Evolutionary conservation across 2,329 filamentous ascomycete species (phyloP), one percentile per base, ranked within the genome.

Genomic region (Emericellopsis cladophorae): DNA sequence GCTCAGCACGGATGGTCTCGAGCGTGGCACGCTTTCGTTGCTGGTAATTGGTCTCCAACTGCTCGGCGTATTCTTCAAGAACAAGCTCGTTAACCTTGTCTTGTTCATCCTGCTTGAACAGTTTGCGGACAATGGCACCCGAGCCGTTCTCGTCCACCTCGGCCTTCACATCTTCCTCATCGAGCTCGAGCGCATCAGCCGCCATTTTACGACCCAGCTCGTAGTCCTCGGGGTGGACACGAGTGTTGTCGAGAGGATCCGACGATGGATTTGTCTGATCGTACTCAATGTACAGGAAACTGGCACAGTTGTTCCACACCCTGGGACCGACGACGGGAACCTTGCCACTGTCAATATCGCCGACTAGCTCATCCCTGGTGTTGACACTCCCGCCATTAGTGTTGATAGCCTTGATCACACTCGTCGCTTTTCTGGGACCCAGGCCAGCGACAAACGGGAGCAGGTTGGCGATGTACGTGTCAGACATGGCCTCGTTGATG

Each of bases 171-270:
- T 98, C 92, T 65, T 98, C 92, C 62, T 98, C 92, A 51, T 98
- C 92, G 49, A 98, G 72, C 57, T 95, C 90, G 37, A 98, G 70
- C 14, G 92, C 92, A 67, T 98, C 92, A 4, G 92, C 92, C 16
- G 92, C 92, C 82, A 98, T 96, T 65, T 98, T 98, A 51, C 90
- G 85, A 38, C 88, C 92, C 46, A 98, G 81, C 51, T 98, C 92
- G 60, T 98, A 98, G 57, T 98, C 92, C 66, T 98, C 92, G 2
- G 92, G 92, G 54, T 98, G 92, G 15, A 98, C 88, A 66, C 92
- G 84, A 37, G 92, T 98, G 56, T 92, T 94, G 62, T 98, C 92
- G 22, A 98, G 72, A 44, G 93, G 94, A 56, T 98, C 92, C 1
- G 89, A 86, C 12, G 84, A 74, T 2, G 81, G 74, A 51, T 86